Base-by-base conservation (phyloP, 768 basidiomycete genomes). In the Mycena floridula region DNA sequence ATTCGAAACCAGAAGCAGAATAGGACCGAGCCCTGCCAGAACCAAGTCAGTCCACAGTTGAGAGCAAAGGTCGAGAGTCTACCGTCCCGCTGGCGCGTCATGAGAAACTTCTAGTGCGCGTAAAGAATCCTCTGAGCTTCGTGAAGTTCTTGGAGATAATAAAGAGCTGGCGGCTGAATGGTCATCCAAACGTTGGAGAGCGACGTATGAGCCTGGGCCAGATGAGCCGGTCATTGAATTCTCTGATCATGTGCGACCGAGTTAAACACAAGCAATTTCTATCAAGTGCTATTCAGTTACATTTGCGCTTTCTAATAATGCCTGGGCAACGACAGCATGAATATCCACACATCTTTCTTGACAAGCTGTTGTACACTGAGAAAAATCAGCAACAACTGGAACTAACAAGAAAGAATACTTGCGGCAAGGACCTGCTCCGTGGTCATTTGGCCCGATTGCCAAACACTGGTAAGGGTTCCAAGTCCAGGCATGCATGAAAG, bases 401-500 rank as follows among this genome's bases (percentile, higher is more conserved):
- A 27, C 8, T 21, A 30, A 51, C 15, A 30, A 4, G 37, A 18
- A 46, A 37, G 22, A 23, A 25, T 25, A 60, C 81, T 64, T 51
- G 87, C 93, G 55, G 65, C 62, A 25, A 83, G 55, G 21, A 73
- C 66, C 46, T 85, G 68, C 7, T 68, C 67, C 0, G 77, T 58
- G 2, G 66, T 68, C 63, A 86, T 73, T 50, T 72, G 68, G 7
- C 94, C 93, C 5, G 81, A 78, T 60, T 94, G 82, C 85, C 89
- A 91, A n/a, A 94, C 48, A 59, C 78, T 89, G 1, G 92, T 94
- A 9, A 93, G 67, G 6, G 77, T 84, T 24, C 78, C 79, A 25
- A 97, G 69, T 2, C 95, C 94, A 45, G 96, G 95, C 71, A 99
- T 81, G 46, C 83, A 85, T 1, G 92, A 80, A 13, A 94, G 58